Conservation (phyloP, 169 alveolate genomes). For the Theileria equi region DNA sequence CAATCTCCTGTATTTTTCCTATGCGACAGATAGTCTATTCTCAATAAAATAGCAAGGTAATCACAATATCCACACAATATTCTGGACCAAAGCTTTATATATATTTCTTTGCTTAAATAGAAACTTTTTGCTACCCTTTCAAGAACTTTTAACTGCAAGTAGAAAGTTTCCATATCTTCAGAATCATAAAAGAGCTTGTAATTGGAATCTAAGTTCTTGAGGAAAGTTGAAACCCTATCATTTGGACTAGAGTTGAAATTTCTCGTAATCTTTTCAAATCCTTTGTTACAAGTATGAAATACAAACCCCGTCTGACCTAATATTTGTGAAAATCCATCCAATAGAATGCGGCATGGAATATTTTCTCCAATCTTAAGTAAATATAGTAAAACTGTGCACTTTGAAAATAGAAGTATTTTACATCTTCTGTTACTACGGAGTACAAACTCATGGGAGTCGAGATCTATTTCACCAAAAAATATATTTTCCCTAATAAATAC, state of each 20-base stretch:
- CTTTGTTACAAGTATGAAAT: no score
- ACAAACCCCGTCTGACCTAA: no score
- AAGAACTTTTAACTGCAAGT: conserved; percentile 6
- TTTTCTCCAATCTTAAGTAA: conserved; percentile 9
- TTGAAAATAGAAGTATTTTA: conserved; percentile 1
- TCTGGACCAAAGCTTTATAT: no score
- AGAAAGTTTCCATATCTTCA: not conserved
- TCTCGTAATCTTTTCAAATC: no score
- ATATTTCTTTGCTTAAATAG: no score
- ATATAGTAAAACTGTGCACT: not conserved
- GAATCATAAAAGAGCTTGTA: not conserved
- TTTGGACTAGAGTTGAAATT: not conserved
- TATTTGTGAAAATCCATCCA: conserved; percentile 4
- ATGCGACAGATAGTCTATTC: no score
- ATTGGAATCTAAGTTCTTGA: not conserved
- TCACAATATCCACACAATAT: no score
- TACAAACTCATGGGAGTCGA: not conserved
- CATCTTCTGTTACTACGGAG: not conserved
- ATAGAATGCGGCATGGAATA: conserved; percentile 8
- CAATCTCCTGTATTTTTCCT: no score
- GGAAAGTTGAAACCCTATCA: not conserved
- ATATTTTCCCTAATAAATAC: not conserved
- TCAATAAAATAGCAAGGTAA: no score
- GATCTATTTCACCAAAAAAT: not conserved
- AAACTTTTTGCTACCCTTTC: no score